phyloP scores from a whole-genome alignment of 345 rosid genomes.

The Salix caprea region DNA sequence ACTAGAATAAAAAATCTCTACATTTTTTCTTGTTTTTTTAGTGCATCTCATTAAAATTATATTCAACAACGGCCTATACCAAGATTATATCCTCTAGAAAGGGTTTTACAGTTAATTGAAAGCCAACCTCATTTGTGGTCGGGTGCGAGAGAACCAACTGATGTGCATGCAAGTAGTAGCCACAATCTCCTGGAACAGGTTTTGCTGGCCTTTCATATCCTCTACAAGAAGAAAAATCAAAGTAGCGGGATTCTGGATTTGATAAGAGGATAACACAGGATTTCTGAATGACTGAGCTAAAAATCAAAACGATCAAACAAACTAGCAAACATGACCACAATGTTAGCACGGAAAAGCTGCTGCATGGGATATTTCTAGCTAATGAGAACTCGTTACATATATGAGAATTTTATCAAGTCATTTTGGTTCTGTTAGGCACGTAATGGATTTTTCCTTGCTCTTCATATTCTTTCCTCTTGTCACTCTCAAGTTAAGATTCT shows the following conservation, averaged over 20 bases:
- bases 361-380: background rate
- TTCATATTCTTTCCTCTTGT: too few species aligned
- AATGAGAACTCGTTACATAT: background rate
- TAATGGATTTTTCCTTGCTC: too few species aligned
- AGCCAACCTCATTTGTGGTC: conserved; percentile 47
- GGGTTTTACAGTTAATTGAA: background rate
- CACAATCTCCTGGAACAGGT: conserved; percentile 86
- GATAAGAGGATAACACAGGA: too few species aligned
- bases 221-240: conserved; percentile 28
- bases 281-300: too few species aligned
- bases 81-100: too few species aligned
- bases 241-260: too few species aligned
- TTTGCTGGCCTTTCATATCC: conserved; percentile 65
- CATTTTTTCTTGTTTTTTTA: background rate
- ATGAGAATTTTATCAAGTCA: too few species aligned
- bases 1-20: background rate
- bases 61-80: too few species aligned
- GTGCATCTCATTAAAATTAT: background rate
- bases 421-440: too few species aligned
- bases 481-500: too few species aligned
- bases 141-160: conserved; percentile 54
- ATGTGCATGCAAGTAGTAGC: conserved; percentile 85
- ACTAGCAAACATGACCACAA: background rate
- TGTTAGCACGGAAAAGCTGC: background rate
- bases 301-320: too few species aligned